phyloP scores from a whole-genome alignment of 164 flowering plant species.

The Tetracentron sinense region DNA sequence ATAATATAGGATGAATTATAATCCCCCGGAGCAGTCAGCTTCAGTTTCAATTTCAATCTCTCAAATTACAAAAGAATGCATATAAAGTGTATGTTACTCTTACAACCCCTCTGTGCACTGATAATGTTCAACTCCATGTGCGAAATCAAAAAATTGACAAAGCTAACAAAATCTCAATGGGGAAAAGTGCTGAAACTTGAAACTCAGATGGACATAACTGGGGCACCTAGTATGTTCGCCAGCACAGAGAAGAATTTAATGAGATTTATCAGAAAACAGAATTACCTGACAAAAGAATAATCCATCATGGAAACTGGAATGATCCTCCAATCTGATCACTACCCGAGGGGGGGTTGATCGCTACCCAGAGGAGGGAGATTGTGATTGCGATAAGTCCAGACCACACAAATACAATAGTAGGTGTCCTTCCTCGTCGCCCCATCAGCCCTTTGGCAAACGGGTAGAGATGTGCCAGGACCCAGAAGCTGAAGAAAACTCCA shows the following conservation, averaged over 20 bases:
- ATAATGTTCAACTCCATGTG: neutral
- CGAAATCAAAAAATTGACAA: neutral
- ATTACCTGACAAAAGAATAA: constrained; percentile 5
- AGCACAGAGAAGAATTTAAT: neutral
- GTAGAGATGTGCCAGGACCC: constrained; percentile 86
- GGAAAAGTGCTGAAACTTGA: too few species aligned
- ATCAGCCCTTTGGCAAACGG: constrained; percentile 87
- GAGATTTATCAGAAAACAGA: neutral
- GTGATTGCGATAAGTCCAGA: constrained; percentile 80
- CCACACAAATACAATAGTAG: constrained; percentile 83
- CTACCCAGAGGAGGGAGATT: constrained; percentile 85
- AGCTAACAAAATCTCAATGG: neutral
- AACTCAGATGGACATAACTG: too few species aligned
- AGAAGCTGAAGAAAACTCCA: constrained; percentile 85
- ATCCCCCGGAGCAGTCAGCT: neutral
- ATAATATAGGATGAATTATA: too few species aligned
- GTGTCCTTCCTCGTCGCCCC: constrained; percentile 87
- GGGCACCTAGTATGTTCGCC: too few species aligned
- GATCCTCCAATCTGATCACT: constrained; percentile 51
- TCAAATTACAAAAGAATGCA: constrained; percentile 9
- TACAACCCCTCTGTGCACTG: neutral
- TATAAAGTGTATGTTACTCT: neutral
- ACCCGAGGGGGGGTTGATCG: constrained; percentile 58
- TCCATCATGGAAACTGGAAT: constrained; percentile 56
- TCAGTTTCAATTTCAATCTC: neutral